Evolutionary conservation across 345 rosid genomes (phyloP).

Genomic region (Gossypium raimondii): DNA sequence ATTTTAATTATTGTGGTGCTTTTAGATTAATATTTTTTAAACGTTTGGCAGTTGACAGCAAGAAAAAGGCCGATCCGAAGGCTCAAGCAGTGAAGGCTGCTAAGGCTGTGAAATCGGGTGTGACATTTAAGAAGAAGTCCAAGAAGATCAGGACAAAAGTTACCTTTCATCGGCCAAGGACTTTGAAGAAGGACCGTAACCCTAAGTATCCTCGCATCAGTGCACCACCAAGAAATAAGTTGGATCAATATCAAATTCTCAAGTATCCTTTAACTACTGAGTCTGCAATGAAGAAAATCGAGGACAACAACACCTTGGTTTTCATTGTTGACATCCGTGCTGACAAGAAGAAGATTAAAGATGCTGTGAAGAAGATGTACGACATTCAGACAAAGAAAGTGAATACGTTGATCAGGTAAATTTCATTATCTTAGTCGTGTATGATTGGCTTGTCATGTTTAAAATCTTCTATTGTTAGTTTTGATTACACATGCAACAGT

Average conservation of each 20-base stretch:
- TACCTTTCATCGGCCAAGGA: slow-evolving; percentile 60
- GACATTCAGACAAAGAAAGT: slow-evolving; percentile 64
- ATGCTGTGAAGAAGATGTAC: slow-evolving; percentile 67
- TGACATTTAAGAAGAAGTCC: slow-evolving; percentile 48
- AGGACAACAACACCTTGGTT: slow-evolving; percentile 63
- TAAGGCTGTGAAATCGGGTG: slow-evolving; percentile 59
- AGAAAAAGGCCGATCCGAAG: slow-evolving; percentile 50
- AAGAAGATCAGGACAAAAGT: slow-evolving; percentile 62
- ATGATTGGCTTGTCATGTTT: too few species aligned
- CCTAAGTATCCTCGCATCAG: slow-evolving; percentile 64
- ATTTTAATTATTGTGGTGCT: not conserved
- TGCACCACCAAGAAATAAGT: slow-evolving; percentile 63
- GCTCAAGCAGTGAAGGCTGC: slow-evolving; percentile 64
- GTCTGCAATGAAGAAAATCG: slow-evolving; percentile 72
- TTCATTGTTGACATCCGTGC: slow-evolving; percentile 68
- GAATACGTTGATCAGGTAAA: slow-evolving; percentile 60
- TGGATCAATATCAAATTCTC: slow-evolving; percentile 60
- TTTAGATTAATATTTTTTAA: not conserved
- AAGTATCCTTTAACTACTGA: slow-evolving; percentile 65
- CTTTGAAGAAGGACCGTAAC: slow-evolving; percentile 49
- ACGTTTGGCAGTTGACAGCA: slow-evolving; percentile 24
- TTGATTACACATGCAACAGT: not conserved
- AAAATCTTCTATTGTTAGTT: not conserved
- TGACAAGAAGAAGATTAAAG: slow-evolving; percentile 57
- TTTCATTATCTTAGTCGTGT: not conserved